Conservation (phyloP, 257 asterid genomes). For the Plantago elongata region DNA sequence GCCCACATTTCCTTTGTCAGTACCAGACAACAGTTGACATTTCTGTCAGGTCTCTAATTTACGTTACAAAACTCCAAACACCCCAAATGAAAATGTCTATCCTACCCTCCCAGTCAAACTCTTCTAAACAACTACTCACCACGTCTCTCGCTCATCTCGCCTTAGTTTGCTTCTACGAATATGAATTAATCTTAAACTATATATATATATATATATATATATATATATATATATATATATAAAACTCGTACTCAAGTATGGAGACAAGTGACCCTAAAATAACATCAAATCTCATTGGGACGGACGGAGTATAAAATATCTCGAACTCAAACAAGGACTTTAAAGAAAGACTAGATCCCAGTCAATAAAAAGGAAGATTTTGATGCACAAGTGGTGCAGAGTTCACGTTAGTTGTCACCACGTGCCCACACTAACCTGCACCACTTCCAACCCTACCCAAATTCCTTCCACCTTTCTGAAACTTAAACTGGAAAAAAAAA, state of each 20-base stretch:
- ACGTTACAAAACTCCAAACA: conserved; percentile 1
- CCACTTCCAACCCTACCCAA: conserved; percentile 6
- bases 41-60: conserved; percentile 10
- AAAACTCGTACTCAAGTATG: too few species aligned
- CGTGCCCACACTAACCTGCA: conserved; percentile 18
- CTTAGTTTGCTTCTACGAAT: too few species aligned
- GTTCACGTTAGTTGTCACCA: conserved; percentile 26
- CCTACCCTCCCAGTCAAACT: not conserved
- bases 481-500: too few species aligned
- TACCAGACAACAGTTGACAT: conserved; percentile 4
- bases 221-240: too few species aligned
- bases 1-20: conserved; percentile 13
- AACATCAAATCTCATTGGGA: too few species aligned
- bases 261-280: too few species aligned
- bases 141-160: too few species aligned
- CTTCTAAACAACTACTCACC: not conserved
- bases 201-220: too few species aligned
- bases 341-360: conserved; percentile 11
- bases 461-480: not conserved
- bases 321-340: not conserved
- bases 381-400: conserved; percentile 32
- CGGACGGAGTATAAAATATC: too few species aligned
- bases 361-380: conserved; percentile 12
- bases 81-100: not conserved
- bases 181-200: too few species aligned